Conservation (phyloP, 192 early-diverging fungal genomes). For the Coemansia guatemalensis region DNA sequence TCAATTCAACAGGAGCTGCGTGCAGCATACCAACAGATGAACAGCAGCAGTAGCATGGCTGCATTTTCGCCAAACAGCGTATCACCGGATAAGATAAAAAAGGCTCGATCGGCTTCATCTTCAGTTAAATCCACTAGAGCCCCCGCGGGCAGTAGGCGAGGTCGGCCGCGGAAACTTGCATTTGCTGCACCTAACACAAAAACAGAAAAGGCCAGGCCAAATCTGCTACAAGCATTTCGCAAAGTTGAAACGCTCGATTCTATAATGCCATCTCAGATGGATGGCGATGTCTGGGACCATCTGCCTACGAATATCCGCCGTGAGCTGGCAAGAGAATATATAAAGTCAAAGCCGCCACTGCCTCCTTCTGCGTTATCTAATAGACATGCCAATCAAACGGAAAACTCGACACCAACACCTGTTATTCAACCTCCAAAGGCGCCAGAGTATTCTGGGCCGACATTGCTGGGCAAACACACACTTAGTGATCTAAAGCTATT, state of each 20-base stretch:
- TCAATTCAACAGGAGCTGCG: conserved; percentile 37
- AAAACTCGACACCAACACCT: background rate
- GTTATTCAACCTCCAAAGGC: background rate
- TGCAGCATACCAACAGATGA: conserved; percentile 15
- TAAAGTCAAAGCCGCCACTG: conserved; percentile 18
- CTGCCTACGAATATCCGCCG: conserved; percentile 38
- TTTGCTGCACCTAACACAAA: conserved; percentile 5
- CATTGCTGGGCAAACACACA: conserved; percentile 19
- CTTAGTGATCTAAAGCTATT: conserved; percentile 20
- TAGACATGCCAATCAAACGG: background rate
- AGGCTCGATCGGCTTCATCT: background rate
- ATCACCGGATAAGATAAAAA: background rate
- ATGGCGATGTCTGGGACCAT: conserved; percentile 28
- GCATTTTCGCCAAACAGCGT: background rate
- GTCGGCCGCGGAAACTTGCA: conserved; percentile 28
- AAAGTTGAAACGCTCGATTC: conserved; percentile 28
- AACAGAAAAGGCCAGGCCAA: conserved; percentile 7
- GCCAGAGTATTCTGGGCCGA: conserved; percentile 13
- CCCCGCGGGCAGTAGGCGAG: conserved; percentile 8
- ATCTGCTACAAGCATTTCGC: conserved; percentile 34
- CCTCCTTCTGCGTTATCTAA: background rate
- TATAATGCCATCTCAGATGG: conserved; percentile 50
- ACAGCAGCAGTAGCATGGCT: background rate
- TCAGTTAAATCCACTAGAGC: background rate
- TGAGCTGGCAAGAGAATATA: conserved; percentile 36